These are phyloP conservation scores for Coemansia reversa DNA, from an alignment of 192 early-diverging fungal genomes.

Conservation along the genomic window DNA sequence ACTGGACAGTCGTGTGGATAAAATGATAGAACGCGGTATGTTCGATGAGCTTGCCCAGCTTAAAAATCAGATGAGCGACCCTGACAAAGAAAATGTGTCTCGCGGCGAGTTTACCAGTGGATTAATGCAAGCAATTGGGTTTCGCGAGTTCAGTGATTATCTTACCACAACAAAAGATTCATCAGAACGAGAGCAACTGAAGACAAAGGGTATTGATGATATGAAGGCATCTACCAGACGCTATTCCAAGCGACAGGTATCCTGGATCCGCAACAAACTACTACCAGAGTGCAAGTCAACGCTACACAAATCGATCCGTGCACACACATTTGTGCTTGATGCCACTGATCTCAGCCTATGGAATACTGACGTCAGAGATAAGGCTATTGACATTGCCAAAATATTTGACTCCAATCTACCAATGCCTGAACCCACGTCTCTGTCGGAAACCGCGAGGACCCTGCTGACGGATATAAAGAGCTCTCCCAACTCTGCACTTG, in stretches of 20 bases:
- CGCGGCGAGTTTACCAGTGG: conserved; percentile 22
- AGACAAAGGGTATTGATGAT: conserved; percentile 60
- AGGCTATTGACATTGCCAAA: conserved; percentile 58
- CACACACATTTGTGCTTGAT: conserved; percentile 66
- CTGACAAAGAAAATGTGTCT: neutral
- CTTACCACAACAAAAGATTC: conserved; percentile 28
- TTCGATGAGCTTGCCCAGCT: conserved; percentile 54
- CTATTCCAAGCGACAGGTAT: conserved; percentile 71
- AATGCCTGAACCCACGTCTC: conserved; percentile 19
- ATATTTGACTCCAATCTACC: conserved; percentile 13
- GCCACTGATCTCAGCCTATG: conserved; percentile 63
- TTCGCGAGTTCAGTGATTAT: conserved; percentile 84
- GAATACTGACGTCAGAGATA: conserved; percentile 57
- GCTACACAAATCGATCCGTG: conserved; percentile 21
- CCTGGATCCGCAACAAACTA: conserved; percentile 54
- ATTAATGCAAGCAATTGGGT: conserved; percentile 60
- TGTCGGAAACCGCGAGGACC: conserved; percentile 26
- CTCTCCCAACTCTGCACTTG: conserved; percentile 27
- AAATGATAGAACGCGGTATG: conserved; percentile 75
- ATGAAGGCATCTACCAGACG: conserved; percentile 89
- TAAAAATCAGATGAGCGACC: conserved; percentile 20
- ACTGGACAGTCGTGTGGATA: conserved; percentile 79
- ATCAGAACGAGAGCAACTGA: conserved; percentile 39
- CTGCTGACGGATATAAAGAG: conserved; percentile 29
- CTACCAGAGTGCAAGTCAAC: conserved; percentile 45